Percentiles rank a stretch among this genome's conserved stretches.
Conservation (phyloP, 331 rosid genomes). For the Quercus tomentella region DNA sequence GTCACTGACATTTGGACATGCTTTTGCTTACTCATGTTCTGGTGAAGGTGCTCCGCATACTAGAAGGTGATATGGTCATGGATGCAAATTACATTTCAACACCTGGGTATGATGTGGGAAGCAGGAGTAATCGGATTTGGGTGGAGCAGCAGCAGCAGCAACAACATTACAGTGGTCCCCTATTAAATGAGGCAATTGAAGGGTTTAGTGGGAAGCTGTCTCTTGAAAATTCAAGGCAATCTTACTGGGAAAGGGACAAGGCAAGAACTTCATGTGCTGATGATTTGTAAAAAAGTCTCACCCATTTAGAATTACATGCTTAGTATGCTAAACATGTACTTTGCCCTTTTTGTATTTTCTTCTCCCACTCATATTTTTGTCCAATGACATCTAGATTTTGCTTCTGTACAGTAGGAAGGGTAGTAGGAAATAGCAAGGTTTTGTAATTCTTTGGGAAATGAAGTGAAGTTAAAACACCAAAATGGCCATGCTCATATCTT, state of each 20-base stretch:
- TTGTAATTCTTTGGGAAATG: conserved; percentile 36
- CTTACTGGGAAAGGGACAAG: conserved; percentile 60
- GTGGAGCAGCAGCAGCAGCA: conserved; percentile 43
- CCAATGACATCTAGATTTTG: conserved; percentile 32
- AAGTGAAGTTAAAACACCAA: conserved; percentile 22
- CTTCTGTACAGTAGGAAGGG: conserved; percentile 56
- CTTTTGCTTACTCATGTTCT: background rate
- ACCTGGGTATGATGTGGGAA: conserved; percentile 74
- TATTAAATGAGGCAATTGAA: conserved; percentile 48
- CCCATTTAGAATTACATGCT: conserved; percentile 14
- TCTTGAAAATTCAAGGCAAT: conserved; percentile 46
- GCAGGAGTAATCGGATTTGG: conserved; percentile 73
- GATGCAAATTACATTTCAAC: conserved; percentile 65
- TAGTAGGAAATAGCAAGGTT: conserved; percentile 35
- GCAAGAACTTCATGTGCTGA: conserved; percentile 48
- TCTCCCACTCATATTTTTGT: conserved; percentile 8
- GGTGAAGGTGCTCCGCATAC: conserved; percentile 76
- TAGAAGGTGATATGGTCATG: conserved; percentile 91
- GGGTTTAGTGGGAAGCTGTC: conserved; percentile 68
- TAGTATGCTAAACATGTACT: conserved; percentile 27
- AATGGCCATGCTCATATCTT: conserved; percentile 7
- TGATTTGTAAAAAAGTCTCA: conserved; percentile 25
- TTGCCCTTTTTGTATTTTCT: conserved; percentile 20
- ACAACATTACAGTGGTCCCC: conserved; percentile 48
- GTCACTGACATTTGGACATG: background rate